Percentiles rank a stretch among this genome's conserved stretches.
phyloP scores from a whole-genome alignment of 352 stramenopile genomes.

The Pythium phragmiticola region DNA sequence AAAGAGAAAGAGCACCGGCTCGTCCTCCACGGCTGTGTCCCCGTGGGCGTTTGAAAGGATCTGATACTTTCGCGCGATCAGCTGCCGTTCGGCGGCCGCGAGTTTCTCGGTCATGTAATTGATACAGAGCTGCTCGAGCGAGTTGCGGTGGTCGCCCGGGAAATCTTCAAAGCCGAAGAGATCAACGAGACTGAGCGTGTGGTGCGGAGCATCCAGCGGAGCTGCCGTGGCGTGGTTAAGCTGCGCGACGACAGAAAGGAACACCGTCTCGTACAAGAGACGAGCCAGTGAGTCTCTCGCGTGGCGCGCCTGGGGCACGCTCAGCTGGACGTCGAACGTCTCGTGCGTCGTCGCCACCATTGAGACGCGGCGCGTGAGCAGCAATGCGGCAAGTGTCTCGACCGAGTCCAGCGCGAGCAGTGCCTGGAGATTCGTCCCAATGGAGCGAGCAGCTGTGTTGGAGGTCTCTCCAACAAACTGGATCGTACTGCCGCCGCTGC shows the following conservation, averaged over 20 bases:
- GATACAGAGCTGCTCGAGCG: slow-evolving; percentile 77
- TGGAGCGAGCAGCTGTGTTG: background rate
- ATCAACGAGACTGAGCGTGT: slow-evolving; percentile 56
- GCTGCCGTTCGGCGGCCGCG: slow-evolving; percentile 38
- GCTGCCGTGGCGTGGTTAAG: slow-evolving; percentile 42
- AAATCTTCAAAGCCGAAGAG: slow-evolving; percentile 80
- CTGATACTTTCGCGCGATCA: slow-evolving; percentile 9
- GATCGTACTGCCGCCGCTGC: background rate
- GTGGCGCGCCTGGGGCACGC: slow-evolving; percentile 46
- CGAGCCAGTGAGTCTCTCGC: slow-evolving; percentile 55
- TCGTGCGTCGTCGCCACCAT: slow-evolving; percentile 45
- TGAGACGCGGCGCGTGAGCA: slow-evolving; percentile 46
- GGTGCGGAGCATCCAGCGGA: background rate
- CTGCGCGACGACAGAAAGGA: slow-evolving; percentile 39
- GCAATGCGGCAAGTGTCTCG: slow-evolving; percentile 19
- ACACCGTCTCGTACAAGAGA: slow-evolving; percentile 55
- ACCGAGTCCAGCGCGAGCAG: slow-evolving; percentile 14
- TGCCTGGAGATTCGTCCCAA: slow-evolving; percentile 7
- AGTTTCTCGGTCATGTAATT: slow-evolving; percentile 86
- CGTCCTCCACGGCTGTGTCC: background rate
- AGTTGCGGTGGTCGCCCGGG: slow-evolving; percentile 36
- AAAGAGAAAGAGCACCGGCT: slow-evolving; percentile 20
- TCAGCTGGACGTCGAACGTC: slow-evolving; percentile 48
- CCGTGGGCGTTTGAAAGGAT: background rate
- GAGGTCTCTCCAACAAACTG: slow-evolving; percentile 7